A percentile compares a stretch with the other conserved stretches of the same genome.
These are phyloP conservation scores for Eutrema yunnanense DNA, from an alignment of 345 rosid species.

Conservation along the genomic window DNA sequence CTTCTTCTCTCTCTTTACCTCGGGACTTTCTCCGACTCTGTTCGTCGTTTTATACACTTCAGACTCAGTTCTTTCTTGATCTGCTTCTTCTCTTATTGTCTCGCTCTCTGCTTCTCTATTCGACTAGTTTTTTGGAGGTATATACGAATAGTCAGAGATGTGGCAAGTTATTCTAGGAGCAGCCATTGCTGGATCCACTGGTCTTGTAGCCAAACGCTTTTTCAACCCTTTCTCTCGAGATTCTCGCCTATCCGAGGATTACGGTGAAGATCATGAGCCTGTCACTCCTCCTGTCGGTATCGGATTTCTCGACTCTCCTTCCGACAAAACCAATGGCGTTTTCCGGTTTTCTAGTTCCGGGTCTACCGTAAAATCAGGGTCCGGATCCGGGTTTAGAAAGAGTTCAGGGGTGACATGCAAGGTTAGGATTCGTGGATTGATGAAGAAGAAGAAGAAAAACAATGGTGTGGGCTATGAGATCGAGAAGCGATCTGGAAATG, in stretches of 20 bases:
- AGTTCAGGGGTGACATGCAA: slow-evolving; percentile 28
- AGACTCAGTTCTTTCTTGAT: slow-evolving; percentile 5
- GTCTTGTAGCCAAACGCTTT: slow-evolving; percentile 55
- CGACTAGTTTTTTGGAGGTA: background rate
- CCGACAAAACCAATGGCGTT: slow-evolving; percentile 36
- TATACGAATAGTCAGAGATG: slow-evolving; percentile 29
- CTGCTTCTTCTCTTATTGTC: slow-evolving; percentile 1
- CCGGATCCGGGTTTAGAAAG: slow-evolving; percentile 28
- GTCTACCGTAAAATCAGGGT: slow-evolving; percentile 24
- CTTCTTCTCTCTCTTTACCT: slow-evolving; percentile 3
- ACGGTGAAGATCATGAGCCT: background rate
- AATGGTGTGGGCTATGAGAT: background rate
- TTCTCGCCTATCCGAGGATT: background rate
- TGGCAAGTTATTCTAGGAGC: slow-evolving; percentile 78
- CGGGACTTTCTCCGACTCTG: slow-evolving; percentile 21
- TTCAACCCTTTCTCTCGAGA: slow-evolving; percentile 26
- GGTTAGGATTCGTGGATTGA: slow-evolving; percentile 20
- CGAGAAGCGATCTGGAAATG: slow-evolving; percentile 36
- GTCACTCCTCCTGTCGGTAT: slow-evolving; percentile 7
- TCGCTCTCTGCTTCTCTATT: background rate
- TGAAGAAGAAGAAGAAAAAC: slow-evolving; percentile 16
- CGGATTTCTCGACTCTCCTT: slow-evolving; percentile 26
- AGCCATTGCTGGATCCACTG: slow-evolving; percentile 69
- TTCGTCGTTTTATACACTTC: slow-evolving; percentile 9
- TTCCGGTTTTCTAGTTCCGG: slow-evolving; percentile 74